Base-by-base conservation (phyloP, 257 asterid genomes). In the Ligustrum vulgare region DNA sequence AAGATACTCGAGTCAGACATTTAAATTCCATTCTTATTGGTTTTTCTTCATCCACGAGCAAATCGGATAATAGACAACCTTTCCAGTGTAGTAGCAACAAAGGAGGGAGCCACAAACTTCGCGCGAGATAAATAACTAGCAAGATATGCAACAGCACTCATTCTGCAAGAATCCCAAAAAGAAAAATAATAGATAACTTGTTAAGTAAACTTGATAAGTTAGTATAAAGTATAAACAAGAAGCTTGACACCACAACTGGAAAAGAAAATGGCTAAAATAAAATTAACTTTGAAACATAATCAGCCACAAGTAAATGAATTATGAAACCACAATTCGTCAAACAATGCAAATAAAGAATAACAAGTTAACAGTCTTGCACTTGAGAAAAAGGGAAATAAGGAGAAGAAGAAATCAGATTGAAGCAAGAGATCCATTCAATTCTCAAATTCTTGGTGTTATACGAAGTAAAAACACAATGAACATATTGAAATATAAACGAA, bases 111-210 rank as follows among this genome's bases (percentile, higher is more conserved):
- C 72, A 92, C 77, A 82, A 90, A 93, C 86, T 77, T 91, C 31
- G 96, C 93, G 69, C 98, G 99, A 47, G 99, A 87, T 74, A 95
- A 80, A 82, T 85, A 95, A 82, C 98, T 93, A 69, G 99, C 97
- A 67, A 95, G 94, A 85, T 95, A 95, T 32, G 98, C 90, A 79
- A 87, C 92, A 82, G 99, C 96, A 54, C 97, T 89, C 97, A 91
- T 89, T 84, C 99, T 95, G 98, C 94, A 91, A 67, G 43, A 43
- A 60, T 23, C 51, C 33, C 60, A 72, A 56, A 72, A 13, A 64
- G 65, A 60, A 60, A 60, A 23, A 60, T 63, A n/a, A n/a, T n/a
- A 35, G 74, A 32, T 31, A 73, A 33, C 34, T 22, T 22, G 13
- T 58, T 23, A 20, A 60, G 34, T 9, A 11, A 60, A n/a, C 10